A percentile compares a stretch with the other conserved stretches of the same genome.
phyloP scores from a whole-genome alignment of 208 protist genomes.

The Tetramitus jugosus region DNA sequence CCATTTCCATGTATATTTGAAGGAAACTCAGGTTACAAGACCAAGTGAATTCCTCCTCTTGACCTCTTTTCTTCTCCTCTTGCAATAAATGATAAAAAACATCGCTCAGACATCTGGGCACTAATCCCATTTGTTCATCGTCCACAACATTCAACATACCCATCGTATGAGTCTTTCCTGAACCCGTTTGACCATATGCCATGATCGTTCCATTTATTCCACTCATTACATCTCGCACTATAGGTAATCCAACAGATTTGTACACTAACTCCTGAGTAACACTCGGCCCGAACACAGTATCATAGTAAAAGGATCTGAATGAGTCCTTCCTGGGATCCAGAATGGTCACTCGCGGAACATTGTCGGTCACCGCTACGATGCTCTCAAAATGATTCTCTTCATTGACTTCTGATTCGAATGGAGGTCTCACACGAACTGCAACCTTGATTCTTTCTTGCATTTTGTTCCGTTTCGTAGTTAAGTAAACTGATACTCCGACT shows the following conservation, averaged over 20 bases:
- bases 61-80: conserved; percentile 26
- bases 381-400: conserved; percentile 6
- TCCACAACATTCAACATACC: conserved; percentile 23
- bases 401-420: neutral
- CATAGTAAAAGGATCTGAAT: neutral
- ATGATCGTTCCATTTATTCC: conserved; percentile 63
- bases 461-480: no score
- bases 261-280: conserved; percentile 25
- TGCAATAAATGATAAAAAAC: conserved; percentile 49
- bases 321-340: neutral
- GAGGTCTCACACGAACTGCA: neutral
- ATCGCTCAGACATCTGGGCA: conserved; percentile 27
- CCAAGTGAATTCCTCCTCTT: conserved; percentile 26
- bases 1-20: conserved; percentile 72
- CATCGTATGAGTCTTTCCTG: conserved; percentile 74
- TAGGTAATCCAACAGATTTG: neutral
- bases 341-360: neutral
- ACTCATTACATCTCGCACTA: conserved; percentile 47
- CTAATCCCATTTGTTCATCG: neutral
- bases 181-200: conserved; percentile 61
- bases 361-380: neutral
- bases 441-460: neutral
- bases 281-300: conserved; percentile 31
- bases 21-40: conserved; percentile 47
- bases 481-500: no score